Percentiles rank a stretch among this genome's conserved stretches.
Conservation (phyloP, 1,139 yeast species). For the Ogataea hybrid region DNA sequence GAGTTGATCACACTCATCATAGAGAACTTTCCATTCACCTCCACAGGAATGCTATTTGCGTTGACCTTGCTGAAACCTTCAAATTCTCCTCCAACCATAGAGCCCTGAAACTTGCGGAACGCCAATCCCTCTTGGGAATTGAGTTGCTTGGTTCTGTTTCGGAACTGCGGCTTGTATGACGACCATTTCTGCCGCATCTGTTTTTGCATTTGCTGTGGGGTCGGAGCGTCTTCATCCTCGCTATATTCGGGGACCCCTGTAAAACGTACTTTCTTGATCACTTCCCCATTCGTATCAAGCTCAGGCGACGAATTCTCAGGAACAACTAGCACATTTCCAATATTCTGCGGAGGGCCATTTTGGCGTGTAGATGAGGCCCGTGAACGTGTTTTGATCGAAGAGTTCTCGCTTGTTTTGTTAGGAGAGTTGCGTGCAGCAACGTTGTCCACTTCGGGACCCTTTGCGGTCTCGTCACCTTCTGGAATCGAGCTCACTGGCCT, state of each 20-base stretch:
- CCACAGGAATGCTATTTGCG: conserved; percentile 18
- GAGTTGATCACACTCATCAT: conserved; percentile 29
- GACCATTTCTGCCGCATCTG: conserved; percentile 42
- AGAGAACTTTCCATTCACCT: conserved; percentile 26
- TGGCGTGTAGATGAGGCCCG: conserved; percentile 21
- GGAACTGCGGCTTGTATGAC: conserved; percentile 29
- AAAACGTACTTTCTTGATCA: conserved; percentile 47
- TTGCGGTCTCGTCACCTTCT: conserved; percentile 17
- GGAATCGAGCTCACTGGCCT: conserved; percentile 19
- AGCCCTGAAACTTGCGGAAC: conserved; percentile 38
- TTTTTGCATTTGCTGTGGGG: conserved; percentile 43
- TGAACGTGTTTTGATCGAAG: conserved; percentile 20
- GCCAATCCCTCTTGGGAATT: conserved; percentile 53
- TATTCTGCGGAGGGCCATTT: conserved; percentile 3
- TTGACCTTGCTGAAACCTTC: conserved; percentile 24
- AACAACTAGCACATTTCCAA: conserved; percentile 26
- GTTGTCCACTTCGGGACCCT: background rate
- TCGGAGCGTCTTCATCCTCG: conserved; percentile 56
- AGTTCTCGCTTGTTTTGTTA: conserved; percentile 3
- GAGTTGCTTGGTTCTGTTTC: conserved; percentile 42
- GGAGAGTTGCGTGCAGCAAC: background rate
- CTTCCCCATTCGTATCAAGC: conserved; percentile 18
- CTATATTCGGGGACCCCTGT: conserved; percentile 51
- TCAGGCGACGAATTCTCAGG: conserved; percentile 15
- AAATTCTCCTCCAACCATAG: conserved; percentile 21